Base-by-base conservation (phyloP, 2,329 filamentous ascomycete genomes). In the Talaromyces piceae region DNA sequence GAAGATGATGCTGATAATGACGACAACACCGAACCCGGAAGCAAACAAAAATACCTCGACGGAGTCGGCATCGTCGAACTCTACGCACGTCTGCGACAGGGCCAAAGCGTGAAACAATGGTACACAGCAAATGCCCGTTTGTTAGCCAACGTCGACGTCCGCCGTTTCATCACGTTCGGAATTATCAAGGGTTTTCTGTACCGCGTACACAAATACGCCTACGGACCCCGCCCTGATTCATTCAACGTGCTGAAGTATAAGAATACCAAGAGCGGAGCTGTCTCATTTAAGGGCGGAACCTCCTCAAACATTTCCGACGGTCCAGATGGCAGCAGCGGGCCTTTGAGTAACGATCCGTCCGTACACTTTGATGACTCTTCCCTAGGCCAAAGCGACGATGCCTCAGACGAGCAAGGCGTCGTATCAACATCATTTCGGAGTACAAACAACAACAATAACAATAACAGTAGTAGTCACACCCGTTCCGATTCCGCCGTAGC, bases 111-210 rank as follows among this genome's bases (percentile, higher is more conserved):
- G 11, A 86, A 86, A 63, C 87, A 91, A 65, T 97, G 90, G 88
- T 83, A 93, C 58, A 78, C 87, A 53, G 76, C 84, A 27, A 87
- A 95, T 67, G 79, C 83, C 58, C 80, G 85, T 37, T 73, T 87
- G 33, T 77, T 96, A 7, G 75, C 79, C 11, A 84, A 85, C 62
- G 83, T 98, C 52, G 93, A 98, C 66, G 82, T 96, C 50, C 82
- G 93, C 11, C 84, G 93, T 25, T 84, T 98, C 56, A 88, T 97
- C 56, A 94, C 95, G 53, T 98, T 97, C 63, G 93, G 91, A 52
- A 80, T 96, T 53, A 95, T 97, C 67, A 97, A 97, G 71, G 91
- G 91, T 13, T 87, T 94, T 59, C 72, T 98, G 22, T 96, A 96
- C 68, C 82, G 93, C 28, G 85, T 96, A 37, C 89, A 97, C 72